Evolutionary conservation across 1,284 basidiomycete genomes (phyloP).

Genomic region (Rhodotorula sp.): DNA sequence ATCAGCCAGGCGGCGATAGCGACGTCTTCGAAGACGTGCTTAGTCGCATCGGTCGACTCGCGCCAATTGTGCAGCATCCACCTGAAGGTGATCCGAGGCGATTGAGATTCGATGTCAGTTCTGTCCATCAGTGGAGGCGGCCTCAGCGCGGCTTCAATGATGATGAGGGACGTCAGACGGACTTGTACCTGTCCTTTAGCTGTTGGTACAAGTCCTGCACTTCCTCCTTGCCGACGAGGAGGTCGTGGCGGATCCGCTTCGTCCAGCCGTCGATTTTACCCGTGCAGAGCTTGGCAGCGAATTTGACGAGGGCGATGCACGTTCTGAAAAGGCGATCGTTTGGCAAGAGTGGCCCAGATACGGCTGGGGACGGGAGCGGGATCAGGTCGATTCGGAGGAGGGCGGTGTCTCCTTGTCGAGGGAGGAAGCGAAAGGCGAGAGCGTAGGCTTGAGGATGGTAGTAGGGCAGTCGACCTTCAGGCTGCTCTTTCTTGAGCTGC

Average conservation of each 20-base stretch:
- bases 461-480: slow-evolving; percentile 61
- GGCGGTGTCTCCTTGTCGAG: slow-evolving; percentile 18
- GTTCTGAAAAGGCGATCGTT: slow-evolving; percentile 72
- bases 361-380: slow-evolving; percentile 32
- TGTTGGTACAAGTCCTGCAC: slow-evolving; percentile 88
- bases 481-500: slow-evolving; percentile 49
- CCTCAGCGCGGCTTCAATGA: not conserved
- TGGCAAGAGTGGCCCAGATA: slow-evolving; percentile 52
- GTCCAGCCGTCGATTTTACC: slow-evolving; percentile 74
- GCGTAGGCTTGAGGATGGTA: slow-evolving; percentile 73
- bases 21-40: slow-evolving; percentile 84
- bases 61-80: slow-evolving; percentile 56
- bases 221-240: slow-evolving; percentile 67
- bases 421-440: slow-evolving; percentile 67
- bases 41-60: slow-evolving; percentile 74
- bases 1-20: slow-evolving; percentile 90
- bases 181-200: slow-evolving; percentile 74
- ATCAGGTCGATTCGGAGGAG: slow-evolving; percentile 58
- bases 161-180: not conserved
- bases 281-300: slow-evolving; percentile 79
- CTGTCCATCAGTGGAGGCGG: not conserved
- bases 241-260: slow-evolving; percentile 83
- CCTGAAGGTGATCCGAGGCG: slow-evolving; percentile 38
- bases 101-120: slow-evolving; percentile 15
- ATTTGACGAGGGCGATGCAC: slow-evolving; percentile 72